phyloP scores from a whole-genome alignment of 2,329 filamentous ascomycete genomes.

The Aurifilum marmelostoma region DNA sequence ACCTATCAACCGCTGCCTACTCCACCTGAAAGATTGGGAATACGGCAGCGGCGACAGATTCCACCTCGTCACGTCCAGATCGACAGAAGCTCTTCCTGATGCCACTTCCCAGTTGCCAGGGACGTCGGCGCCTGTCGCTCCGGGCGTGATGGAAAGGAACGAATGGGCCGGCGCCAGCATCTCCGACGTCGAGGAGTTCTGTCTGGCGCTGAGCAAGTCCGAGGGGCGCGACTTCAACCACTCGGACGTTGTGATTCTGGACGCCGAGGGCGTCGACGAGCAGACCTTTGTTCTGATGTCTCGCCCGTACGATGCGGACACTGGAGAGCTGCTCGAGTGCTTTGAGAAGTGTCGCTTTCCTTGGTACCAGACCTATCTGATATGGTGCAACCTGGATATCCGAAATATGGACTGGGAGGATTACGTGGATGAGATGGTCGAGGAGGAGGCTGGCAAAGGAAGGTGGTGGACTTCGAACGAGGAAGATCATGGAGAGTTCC shows the following conservation, averaged over 20 bases:
- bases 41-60: not conserved
- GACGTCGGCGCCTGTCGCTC: not conserved
- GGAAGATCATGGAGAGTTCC: not conserved
- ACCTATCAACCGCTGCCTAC: not conserved
- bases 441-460: not conserved
- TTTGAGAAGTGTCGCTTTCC: not conserved
- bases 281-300: not conserved
- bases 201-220: not conserved
- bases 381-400: not conserved
- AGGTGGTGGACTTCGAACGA: not conserved
- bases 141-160: not conserved
- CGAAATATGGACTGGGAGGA: not conserved
- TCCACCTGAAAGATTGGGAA: not conserved
- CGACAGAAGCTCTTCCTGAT: not conserved
- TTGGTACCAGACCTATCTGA: not conserved
- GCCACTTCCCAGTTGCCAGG: not conserved
- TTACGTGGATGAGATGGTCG: not conserved
- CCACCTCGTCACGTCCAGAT: not conserved
- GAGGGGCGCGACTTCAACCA: not conserved
- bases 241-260: not conserved
- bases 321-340: not conserved
- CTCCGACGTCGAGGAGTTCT: not conserved
- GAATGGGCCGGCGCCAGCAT: not conserved
- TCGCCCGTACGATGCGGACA: not conserved
- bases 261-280: not conserved